Conservation (phyloP, 2,329 filamentous ascomycete species). For the Leptographium radiaticola region DNA sequence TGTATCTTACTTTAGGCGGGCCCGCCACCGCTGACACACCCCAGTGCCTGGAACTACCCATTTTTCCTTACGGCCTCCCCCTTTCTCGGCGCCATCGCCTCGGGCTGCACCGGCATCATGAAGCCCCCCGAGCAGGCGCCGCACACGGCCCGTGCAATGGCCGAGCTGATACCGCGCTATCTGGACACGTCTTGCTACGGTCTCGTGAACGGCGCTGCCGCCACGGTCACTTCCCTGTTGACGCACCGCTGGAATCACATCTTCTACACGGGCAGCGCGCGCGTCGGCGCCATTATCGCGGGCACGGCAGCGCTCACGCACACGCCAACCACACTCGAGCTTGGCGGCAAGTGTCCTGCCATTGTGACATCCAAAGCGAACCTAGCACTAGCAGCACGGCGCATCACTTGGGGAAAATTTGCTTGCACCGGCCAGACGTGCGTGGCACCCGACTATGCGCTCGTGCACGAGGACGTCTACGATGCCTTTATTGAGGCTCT, state of each 20-base stretch:
- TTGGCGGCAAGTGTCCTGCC: conserved; percentile 31
- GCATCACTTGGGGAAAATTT: conserved; percentile 28
- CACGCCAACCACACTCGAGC: conserved; percentile 29
- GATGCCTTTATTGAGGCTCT: conserved; percentile 23
- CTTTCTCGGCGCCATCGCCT: conserved; percentile 27
- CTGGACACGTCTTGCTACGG: conserved; percentile 20
- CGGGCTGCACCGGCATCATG: conserved; percentile 26
- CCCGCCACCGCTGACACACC: neutral
- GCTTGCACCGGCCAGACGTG: conserved; percentile 29
- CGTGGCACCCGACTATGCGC: conserved; percentile 28
- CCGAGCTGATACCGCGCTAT: conserved; percentile 26
- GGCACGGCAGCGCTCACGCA: conserved; percentile 29
- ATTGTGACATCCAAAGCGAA: conserved; percentile 28
- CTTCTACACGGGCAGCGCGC: conserved; percentile 30
- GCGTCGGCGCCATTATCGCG: conserved; percentile 23
- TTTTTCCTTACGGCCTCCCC: conserved; percentile 24
- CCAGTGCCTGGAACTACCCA: conserved; percentile 30
- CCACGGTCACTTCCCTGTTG: conserved; percentile 24
- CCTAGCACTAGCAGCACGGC: conserved; percentile 27
- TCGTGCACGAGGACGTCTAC: conserved; percentile 26
- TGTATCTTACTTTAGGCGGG: neutral
- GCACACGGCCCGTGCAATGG: conserved; percentile 22
- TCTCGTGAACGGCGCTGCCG: conserved; percentile 16
- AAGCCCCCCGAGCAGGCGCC: conserved; percentile 30
- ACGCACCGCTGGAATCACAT: conserved; percentile 27